Conservation (phyloP, 1,284 basidiomycete species). For the Pascua sp. region DNA sequence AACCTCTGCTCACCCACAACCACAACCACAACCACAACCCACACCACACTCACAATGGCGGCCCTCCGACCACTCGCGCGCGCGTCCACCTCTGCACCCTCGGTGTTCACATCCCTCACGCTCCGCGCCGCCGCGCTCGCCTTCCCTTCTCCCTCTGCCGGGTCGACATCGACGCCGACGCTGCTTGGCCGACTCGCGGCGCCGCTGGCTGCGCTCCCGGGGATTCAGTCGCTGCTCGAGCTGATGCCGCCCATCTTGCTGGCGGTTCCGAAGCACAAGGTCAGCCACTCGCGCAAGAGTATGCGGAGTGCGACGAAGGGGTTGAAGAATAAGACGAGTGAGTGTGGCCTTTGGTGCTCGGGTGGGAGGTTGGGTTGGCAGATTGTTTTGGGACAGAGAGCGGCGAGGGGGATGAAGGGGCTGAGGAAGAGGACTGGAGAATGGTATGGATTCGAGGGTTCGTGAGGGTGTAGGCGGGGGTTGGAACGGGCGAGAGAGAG, state of each 20-base stretch:
- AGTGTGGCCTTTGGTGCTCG: constrained; percentile 49
- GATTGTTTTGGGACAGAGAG: too few relatives aligned
- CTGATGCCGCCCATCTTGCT: constrained; percentile 82
- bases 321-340: constrained; percentile 88
- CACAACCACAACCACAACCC: too few relatives aligned
- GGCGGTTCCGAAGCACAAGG: constrained; percentile 93
- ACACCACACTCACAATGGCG: too few relatives aligned
- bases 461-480: too few relatives aligned
- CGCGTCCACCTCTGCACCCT: constrained; percentile 20
- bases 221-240: constrained; percentile 61
- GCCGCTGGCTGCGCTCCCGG: constrained; percentile 18
- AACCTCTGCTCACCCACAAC: too few relatives aligned
- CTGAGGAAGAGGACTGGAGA: too few relatives aligned
- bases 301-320: constrained; percentile 95
- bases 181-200: constrained; percentile 4
- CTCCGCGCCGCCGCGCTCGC: constrained; percentile 21
- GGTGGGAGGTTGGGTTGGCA: too few relatives aligned
- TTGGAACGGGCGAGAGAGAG: too few relatives aligned
- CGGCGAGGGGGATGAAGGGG: too few relatives aligned
- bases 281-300: constrained; percentile 87
- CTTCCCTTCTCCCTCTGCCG: constrained; percentile 2
- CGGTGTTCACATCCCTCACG: constrained; percentile 21
- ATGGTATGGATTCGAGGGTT: too few relatives aligned
- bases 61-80: background rate
- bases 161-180: too few relatives aligned